These are phyloP conservation scores for Emergomyces pasteurianus DNA, from an alignment of 2,329 filamentous ascomycete genomes.

Conservation along the genomic window DNA sequence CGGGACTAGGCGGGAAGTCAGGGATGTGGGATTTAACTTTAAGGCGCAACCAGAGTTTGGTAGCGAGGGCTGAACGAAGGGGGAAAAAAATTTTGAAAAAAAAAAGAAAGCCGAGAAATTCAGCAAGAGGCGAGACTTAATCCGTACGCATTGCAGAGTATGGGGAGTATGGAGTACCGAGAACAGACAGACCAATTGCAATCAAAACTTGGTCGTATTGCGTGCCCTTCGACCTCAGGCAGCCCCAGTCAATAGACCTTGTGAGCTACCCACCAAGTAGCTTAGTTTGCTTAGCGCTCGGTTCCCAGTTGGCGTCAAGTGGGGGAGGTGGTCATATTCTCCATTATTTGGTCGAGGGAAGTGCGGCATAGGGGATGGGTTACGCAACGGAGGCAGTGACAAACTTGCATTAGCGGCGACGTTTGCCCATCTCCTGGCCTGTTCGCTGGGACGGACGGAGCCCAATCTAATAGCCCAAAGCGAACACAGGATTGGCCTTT, in stretches of 20 bases:
- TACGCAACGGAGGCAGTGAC: constrained; percentile 2
- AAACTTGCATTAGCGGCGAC: constrained; percentile 2
- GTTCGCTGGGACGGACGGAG: not conserved
- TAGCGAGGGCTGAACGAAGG: not conserved
- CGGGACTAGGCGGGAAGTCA: constrained; percentile 13
- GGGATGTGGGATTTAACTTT: constrained; percentile 8
- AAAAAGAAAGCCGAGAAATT: not conserved
- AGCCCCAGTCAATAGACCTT: not conserved
- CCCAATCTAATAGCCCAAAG: not conserved
- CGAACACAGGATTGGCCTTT: not conserved
- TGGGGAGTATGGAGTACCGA: too few relatives aligned
- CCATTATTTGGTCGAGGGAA: not conserved
- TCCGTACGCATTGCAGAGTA: too few relatives aligned
- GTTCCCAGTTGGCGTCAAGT: not conserved
- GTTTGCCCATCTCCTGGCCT: not conserved
- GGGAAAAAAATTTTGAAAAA: not conserved
- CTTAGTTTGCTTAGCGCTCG: not conserved
- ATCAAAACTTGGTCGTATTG: not conserved
- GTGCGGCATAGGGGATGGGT: not conserved
- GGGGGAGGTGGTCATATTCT: not conserved
- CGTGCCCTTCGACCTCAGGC: not conserved
- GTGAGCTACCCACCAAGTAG: not conserved
- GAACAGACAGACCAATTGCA: not conserved
- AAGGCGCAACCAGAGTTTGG: not conserved
- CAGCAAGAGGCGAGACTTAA: too few relatives aligned